Base-by-base conservation (phyloP, 75 land plant genomes). In the Isoetes taiwanensis region DNA sequence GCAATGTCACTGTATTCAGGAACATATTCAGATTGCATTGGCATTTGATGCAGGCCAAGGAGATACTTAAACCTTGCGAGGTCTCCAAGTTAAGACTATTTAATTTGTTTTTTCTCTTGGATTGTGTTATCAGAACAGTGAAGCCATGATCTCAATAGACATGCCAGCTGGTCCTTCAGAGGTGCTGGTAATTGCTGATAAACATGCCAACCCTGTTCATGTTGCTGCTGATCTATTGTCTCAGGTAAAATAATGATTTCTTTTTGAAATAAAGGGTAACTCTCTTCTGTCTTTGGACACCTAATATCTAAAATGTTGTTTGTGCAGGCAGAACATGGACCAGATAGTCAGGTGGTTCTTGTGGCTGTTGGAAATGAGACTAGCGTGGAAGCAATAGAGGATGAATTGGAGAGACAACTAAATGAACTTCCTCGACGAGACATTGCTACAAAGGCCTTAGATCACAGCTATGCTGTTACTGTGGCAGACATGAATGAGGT, bases 91-190 rank as follows among this genome's bases (percentile, higher is more conserved):
- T n/a, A n/a, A n/a, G n/a, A 16, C 41, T 40, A 40, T 19, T 40
- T 16, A 40, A 19, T 19, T 17, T 40, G 41, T 16, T 52, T 19
- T 17, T 59, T 59, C n/a, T 48, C 4, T 52, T 38, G 24, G 21
- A 39, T 25, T 55, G 8, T 58, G 40, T 31, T 34, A 24, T 61
- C 86, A 94, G 99, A 94, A 89, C 52, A 94, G 99, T 72, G 99
- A 94, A 64, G 96, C 99, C 5, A 78, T 91, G 94, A 61, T 91
- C 54, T 87, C 97, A 52, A 94, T 94, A 41, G 96, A 94, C 64
- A 94, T 94, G 99, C 96, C 99, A 48, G 99, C 99, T 40, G 99
- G 99, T 8, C 99, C 99, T 58, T 94, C 99, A 43, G 99, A 94
- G 59, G 99, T 94, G 41, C 67, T 94, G 0, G 99, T 94, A 25